Base-by-base conservation (phyloP, 2,329 filamentous ascomycete genomes). In the Pyrenophora graminea region DNA sequence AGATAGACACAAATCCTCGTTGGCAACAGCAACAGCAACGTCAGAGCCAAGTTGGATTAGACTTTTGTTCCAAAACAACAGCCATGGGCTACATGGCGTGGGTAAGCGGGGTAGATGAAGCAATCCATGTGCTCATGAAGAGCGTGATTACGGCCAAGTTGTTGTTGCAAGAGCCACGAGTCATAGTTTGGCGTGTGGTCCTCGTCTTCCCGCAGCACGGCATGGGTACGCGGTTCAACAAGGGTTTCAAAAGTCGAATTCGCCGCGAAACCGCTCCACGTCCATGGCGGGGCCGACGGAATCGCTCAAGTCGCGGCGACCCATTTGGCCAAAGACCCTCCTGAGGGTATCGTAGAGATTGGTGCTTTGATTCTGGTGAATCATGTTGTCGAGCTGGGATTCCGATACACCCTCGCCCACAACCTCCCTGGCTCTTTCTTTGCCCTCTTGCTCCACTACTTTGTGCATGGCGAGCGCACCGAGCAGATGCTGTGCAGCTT, bases 271-370 rank as follows among this genome's bases (percentile, higher is more conserved):
- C 33, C 86, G 79, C 68, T 94, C 90, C 21, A 96, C 87, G 76
- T 97, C 91, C 78, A 99, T 93, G 21, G 92, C 93, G 1, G 87
- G 85, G 10, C 92, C 87, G 5, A 97, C 94, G 77, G 86, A 83
- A 71, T 97, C 92, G 3, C 89, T 88, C 68, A 99, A 72, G 75
- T 99, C 94, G 49, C 91, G 80, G 51, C 94, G 79, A 2, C 89
- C 89, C 94, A 99, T 97, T 77, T 96, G 91, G 8, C 87, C 92
- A 74, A 99, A 97, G n/a, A 97, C 94, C 53, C 95, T 81, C 56
- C 93, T 80, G 56, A 99, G 78, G 10, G 95, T 99, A 73, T 99
- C 95, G 74, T 96, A 96, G 52, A 99, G 78, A 67, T 97, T 99
- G 42, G 92, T 97, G 79, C 91, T 96, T 71, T 95, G 87, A 76